Evolutionary conservation across 768 basidiomycete genomes (phyloP).

Genomic region (Rickenella mellea): DNA sequence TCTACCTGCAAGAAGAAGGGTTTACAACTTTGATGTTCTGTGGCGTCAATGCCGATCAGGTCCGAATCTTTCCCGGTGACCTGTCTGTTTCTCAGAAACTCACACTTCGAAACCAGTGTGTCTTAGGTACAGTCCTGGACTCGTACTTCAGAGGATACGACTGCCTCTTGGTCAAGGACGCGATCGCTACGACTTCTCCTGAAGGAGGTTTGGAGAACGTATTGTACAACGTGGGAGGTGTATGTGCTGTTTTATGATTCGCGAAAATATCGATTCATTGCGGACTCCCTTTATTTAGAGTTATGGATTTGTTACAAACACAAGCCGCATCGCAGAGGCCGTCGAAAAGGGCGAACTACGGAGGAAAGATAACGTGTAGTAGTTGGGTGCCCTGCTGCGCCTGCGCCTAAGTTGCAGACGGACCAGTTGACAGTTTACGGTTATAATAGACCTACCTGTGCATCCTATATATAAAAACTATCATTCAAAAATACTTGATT

Average conservation of each 20-base stretch:
- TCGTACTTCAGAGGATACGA: conserved; percentile 60
- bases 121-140: conserved; percentile 53
- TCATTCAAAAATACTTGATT: too few relatives aligned
- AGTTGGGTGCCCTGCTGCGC: too few relatives aligned
- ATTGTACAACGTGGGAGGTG: conserved; percentile 45
- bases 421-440: too few relatives aligned
- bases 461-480: too few relatives aligned
- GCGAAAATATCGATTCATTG: neutral
- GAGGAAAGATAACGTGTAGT: too few relatives aligned
- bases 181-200: conserved; percentile 55
- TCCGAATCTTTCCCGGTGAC: conserved; percentile 10
- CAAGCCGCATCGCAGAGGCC: conserved; percentile 18
- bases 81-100: neutral
- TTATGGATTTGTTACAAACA: conserved; percentile 43
- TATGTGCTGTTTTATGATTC: conserved; percentile 19
- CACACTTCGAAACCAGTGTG: conserved; percentile 35
- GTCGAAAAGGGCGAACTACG: neutral
- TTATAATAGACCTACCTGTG: too few relatives aligned
- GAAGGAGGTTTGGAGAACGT: conserved; percentile 46
- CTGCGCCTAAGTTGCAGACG: too few relatives aligned
- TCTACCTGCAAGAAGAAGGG: conserved; percentile 54
- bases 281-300: conserved; percentile 18
- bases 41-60: conserved; percentile 64
- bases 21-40: conserved; percentile 53
- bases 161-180: conserved; percentile 46